Evolutionary conservation across 2,329 filamentous ascomycete species (phyloP).

Genomic region (Trichocomaceae sp.): DNA sequence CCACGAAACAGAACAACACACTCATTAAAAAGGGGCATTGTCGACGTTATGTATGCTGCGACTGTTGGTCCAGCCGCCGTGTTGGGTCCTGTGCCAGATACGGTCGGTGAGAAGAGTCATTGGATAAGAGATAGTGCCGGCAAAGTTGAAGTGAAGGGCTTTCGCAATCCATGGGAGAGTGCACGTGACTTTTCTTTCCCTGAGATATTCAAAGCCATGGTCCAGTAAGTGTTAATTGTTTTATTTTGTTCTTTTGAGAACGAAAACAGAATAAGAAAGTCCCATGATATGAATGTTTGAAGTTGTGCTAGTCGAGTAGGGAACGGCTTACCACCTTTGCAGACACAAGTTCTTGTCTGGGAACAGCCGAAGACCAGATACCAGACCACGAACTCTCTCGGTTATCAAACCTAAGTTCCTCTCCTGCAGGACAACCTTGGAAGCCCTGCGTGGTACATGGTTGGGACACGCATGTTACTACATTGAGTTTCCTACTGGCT

Average conservation of each 20-base stretch:
- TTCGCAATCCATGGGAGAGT: constrained; percentile 14
- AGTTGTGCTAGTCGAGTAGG: no score
- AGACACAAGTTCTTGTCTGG: constrained; percentile 15
- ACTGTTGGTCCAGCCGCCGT: background rate
- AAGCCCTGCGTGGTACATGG: constrained; percentile 63
- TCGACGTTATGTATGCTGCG: background rate
- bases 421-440: constrained; percentile 8
- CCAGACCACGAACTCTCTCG: constrained; percentile 12
- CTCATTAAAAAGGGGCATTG: background rate
- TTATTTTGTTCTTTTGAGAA: no score
- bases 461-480: constrained; percentile 85
- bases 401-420: constrained; percentile 14
- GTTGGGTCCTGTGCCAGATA: constrained; percentile 3
- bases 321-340: background rate
- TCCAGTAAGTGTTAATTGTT: constrained; percentile 9
- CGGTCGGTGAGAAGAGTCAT: constrained; percentile 11
- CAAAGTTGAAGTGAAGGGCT: constrained; percentile 6
- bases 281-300: background rate
- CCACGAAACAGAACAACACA: no score
- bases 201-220: constrained; percentile 12
- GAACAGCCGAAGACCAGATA: constrained; percentile 14
- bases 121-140: constrained; percentile 6
- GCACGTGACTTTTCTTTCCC: constrained; percentile 10
- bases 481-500: constrained; percentile 71
- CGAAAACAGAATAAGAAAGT: no score